Percentiles rank a stretch among this genome's conserved stretches.
These are phyloP conservation scores for Macadamia integrifolia DNA, from an alignment of 164 flowering plant genomes.

Conservation along the genomic window DNA sequence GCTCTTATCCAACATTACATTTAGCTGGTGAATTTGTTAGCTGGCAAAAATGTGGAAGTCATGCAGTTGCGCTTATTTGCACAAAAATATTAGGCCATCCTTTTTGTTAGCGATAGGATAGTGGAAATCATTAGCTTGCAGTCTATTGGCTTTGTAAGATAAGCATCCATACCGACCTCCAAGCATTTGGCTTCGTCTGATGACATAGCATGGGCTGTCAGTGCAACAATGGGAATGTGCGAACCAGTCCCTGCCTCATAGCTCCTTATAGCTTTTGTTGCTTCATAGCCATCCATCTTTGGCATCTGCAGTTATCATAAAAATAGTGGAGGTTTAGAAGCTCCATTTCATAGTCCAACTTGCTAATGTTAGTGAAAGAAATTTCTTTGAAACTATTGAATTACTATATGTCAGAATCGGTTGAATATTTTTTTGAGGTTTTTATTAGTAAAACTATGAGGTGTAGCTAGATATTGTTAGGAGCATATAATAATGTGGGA, in stretches of 20 bases:
- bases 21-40: conserved; percentile 3
- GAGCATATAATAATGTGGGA: background rate
- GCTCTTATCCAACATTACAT: background rate
- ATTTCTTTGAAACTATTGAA: background rate
- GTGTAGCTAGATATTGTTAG: background rate
- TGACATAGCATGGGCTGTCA: conserved; percentile 99
- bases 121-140: conserved; percentile 84
- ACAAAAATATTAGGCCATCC: conserved; percentile 7
- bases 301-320: conserved; percentile 67
- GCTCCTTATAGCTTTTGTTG: conserved; percentile 82
- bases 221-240: conserved; percentile 89
- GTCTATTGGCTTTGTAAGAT: conserved; percentile 91
- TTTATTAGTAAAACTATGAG: background rate
- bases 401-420: no score
- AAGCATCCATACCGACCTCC: conserved; percentile 97
- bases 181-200: conserved; percentile 95
- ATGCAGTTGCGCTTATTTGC: background rate
- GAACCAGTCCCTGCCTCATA: conserved; percentile 50
- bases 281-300: conserved; percentile 98
- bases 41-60: background rate
- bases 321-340: background rate
- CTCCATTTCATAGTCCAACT: background rate
- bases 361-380: no score
- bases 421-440: background rate
- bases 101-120: conserved; percentile 64